A percentile compares a stretch with the other conserved stretches of the same genome.
Evolutionary conservation across 768 basidiomycete genomes (phyloP).

Genomic region (Leccinellum rugosiceps): DNA sequence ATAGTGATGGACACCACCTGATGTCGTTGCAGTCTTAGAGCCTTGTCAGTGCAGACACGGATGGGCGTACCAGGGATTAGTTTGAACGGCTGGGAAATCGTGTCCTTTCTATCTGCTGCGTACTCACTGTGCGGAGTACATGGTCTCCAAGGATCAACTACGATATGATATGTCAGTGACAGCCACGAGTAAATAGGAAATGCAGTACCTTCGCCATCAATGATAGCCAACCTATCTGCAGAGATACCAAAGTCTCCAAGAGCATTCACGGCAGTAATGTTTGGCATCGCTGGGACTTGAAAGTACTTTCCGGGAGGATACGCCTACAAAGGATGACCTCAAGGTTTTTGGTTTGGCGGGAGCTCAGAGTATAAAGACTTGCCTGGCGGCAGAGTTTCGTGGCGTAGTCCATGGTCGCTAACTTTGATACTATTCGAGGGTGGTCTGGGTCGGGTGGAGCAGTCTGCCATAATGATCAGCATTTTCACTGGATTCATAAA

Average conservation of each 20-base stretch:
- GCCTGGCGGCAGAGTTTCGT: slow-evolving; percentile 68
- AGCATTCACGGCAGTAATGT: slow-evolving; percentile 77
- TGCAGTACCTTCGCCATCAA: slow-evolving; percentile 73
- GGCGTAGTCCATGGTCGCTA: slow-evolving; percentile 70
- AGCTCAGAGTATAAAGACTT: slow-evolving; percentile 7
- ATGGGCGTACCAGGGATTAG: slow-evolving; percentile 71
- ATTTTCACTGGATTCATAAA: neutral
- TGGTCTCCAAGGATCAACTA: slow-evolving; percentile 90
- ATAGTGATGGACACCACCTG: slow-evolving; percentile 68
- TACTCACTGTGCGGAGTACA: slow-evolving; percentile 79
- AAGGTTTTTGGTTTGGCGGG: neutral
- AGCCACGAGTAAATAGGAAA: neutral
- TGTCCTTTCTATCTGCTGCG: slow-evolving; percentile 67
- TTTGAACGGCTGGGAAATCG: slow-evolving; percentile 76
- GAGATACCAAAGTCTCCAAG: slow-evolving; percentile 84
- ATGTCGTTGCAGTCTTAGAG: neutral
- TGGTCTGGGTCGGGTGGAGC: slow-evolving; percentile 66
- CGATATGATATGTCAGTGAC: neutral
- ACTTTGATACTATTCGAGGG: slow-evolving; percentile 76
- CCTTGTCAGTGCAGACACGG: neutral
- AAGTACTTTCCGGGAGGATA: slow-evolving; percentile 78
- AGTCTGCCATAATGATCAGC: slow-evolving; percentile 41
- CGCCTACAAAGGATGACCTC: slow-evolving; percentile 41
- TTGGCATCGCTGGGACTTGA: slow-evolving; percentile 67
- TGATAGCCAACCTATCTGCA: slow-evolving; percentile 79